A percentile compares a stretch with the other conserved stretches of the same genome.
Evolutionary conservation across 2,329 filamentous ascomycete species (phyloP).

Genomic region (Colletotrichum aenigma): DNA sequence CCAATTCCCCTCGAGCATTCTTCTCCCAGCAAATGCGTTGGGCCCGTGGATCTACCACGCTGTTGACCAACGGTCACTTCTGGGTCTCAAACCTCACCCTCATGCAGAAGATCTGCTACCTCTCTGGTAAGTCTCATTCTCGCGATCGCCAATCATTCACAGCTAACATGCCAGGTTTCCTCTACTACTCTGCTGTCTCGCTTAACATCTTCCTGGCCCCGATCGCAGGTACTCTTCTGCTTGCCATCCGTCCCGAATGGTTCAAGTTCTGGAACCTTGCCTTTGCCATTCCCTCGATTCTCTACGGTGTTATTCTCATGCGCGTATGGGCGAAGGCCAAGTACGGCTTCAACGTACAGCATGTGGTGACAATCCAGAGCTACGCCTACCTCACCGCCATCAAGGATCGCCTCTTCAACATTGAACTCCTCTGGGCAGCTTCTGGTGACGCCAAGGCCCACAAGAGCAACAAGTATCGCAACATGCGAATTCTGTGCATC

Average conservation of each 20-base stretch:
- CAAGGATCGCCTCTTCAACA: slow-evolving; percentile 43
- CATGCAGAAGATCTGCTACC: slow-evolving; percentile 46
- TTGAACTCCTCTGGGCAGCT: slow-evolving; percentile 42
- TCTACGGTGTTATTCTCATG: slow-evolving; percentile 42
- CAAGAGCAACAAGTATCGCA: slow-evolving; percentile 45
- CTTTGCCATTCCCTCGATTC: slow-evolving; percentile 42
- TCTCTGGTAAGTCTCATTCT: slow-evolving; percentile 32
- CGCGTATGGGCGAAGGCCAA: slow-evolving; percentile 42
- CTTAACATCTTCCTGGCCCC: slow-evolving; percentile 44
- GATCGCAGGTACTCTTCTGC: slow-evolving; percentile 42
- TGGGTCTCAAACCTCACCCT: slow-evolving; percentile 40
- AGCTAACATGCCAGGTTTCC: slow-evolving; percentile 26
- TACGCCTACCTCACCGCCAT: slow-evolving; percentile 47
- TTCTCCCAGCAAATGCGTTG: slow-evolving; percentile 50
- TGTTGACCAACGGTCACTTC: slow-evolving; percentile 44
- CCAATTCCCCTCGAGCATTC: slow-evolving; percentile 44
- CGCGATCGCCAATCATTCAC: rapidly evolving
- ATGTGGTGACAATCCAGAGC: slow-evolving; percentile 43
- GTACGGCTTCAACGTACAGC: slow-evolving; percentile 47
- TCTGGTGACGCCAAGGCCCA: slow-evolving; percentile 43
- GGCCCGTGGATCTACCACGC: slow-evolving; percentile 43
- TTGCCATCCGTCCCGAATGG: slow-evolving; percentile 41
- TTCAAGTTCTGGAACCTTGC: slow-evolving; percentile 49
- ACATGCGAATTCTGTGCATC: slow-evolving; percentile 44
- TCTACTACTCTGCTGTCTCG: slow-evolving; percentile 45